Evolutionary conservation across 768 basidiomycete species (phyloP).

Genomic region (Macrocybe gigantea): DNA sequence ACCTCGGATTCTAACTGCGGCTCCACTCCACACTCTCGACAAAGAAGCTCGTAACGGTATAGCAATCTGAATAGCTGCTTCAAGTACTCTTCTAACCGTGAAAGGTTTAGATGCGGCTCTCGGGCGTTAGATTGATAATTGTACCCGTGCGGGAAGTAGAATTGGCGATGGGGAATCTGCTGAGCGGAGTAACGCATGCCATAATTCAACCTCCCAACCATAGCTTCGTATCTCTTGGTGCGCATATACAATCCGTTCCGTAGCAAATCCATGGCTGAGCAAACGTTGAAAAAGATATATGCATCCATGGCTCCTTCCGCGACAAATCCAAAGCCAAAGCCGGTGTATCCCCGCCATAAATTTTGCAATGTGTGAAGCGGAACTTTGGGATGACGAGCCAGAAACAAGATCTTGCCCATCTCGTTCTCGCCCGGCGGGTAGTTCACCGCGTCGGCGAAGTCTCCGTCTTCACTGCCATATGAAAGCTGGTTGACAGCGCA

Average conservation of each 20-base stretch:
- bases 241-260: constrained; percentile 20
- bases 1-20: constrained; percentile 22
- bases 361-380: constrained; percentile 18
- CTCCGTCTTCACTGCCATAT: constrained; percentile 17
- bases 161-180: constrained; percentile 23
- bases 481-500: not conserved
- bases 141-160: constrained; percentile 12
- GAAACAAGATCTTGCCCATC: constrained; percentile 24
- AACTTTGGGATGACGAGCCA: constrained; percentile 28
- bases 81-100: constrained; percentile 23
- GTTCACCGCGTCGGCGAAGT: constrained; percentile 29
- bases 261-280: constrained; percentile 21
- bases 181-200: constrained; percentile 25
- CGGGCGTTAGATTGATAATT: not conserved
- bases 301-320: constrained; percentile 20
- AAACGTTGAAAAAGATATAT: constrained; percentile 32
- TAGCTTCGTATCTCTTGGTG: constrained; percentile 11
- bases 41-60: constrained; percentile 31
- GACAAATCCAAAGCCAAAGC: constrained; percentile 26
- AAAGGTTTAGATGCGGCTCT: constrained; percentile 14
- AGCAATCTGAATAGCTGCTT: constrained; percentile 28
- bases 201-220: constrained; percentile 10
- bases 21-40: constrained; percentile 26
- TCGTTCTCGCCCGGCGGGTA: constrained; percentile 28
- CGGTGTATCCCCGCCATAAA: constrained; percentile 20